These are phyloP conservation scores for Sporisorium exsertum DNA, from an alignment of 1,284 basidiomycete species.

Conservation along the genomic window DNA sequence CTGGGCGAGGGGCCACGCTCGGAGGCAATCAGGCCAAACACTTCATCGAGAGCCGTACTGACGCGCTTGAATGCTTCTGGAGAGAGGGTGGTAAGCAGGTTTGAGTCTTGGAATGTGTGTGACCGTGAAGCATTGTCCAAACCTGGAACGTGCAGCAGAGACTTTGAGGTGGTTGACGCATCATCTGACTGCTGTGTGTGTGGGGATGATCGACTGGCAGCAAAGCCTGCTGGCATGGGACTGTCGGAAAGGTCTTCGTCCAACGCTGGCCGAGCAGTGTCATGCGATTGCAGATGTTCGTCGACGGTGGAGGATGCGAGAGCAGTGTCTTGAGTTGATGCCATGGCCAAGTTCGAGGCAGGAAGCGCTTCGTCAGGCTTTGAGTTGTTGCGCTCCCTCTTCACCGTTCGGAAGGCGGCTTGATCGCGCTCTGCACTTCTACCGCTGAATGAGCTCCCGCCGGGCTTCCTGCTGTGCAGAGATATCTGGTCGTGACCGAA, in stretches of 20 bases:
- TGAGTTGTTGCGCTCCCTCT: slow-evolving; percentile 31
- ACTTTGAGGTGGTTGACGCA: background rate
- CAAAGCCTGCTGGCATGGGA: slow-evolving; percentile 35
- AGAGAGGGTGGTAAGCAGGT: slow-evolving; percentile 48
- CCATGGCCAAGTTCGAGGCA: background rate
- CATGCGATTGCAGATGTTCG: background rate
- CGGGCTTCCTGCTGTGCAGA: slow-evolving; percentile 14
- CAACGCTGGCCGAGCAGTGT: background rate
- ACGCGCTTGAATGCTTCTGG: slow-evolving; percentile 64
- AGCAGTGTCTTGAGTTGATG: background rate
- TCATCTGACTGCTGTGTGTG: background rate
- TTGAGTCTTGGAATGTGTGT: slow-evolving; percentile 25
- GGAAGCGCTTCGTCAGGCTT: slow-evolving; percentile 8
- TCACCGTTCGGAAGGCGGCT: slow-evolving; percentile 50
- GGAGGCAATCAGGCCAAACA: slow-evolving; percentile 54
- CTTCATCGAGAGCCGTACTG: slow-evolving; percentile 63
- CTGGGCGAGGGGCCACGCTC: slow-evolving; percentile 20
- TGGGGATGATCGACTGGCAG: background rate
- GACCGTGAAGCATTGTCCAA: slow-evolving; percentile 8
- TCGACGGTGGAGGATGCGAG: background rate
- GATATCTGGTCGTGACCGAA: slow-evolving; percentile 11
- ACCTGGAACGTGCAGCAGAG: slow-evolving; percentile 13
- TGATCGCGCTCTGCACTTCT: slow-evolving; percentile 54
- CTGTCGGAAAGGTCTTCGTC: background rate
- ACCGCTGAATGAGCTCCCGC: slow-evolving; percentile 47